Base-by-base conservation (phyloP, 345 rosid genomes). In the Lepidium africanum region DNA sequence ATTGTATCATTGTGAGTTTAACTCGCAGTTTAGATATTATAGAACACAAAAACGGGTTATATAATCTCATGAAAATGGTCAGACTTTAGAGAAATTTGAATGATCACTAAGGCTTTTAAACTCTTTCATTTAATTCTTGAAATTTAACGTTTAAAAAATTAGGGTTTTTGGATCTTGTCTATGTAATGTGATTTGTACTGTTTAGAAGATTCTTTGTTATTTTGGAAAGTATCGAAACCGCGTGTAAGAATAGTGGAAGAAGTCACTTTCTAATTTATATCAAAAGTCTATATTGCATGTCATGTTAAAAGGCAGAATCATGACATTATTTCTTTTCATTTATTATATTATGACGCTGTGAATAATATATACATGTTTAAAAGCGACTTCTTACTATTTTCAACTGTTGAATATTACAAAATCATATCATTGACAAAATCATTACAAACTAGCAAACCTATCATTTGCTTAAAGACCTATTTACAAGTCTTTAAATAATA, bases 221-320 rank as follows among this genome's bases (percentile, higher is more conserved):
- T 17, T 38, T 21, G 45, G 59, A 69, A 75, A 75, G 46, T 75
- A 62, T 40, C 39, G 47, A 69, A 75, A 75, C 74, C 78, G 78
- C 78, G 78, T 75, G 59, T 63, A 49, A 75, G 78, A 75, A 62
- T 23, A 75, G 70, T 69, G 65, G 19, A 67, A 2, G 59, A 56
- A 55, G 74, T 75, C 78, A 55, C 74, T 75, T 45, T 75, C 69
- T 46, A 67, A 69, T 74, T 50, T 43, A 39, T 47, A 47, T 69
- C 33, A 69, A 75, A 75, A 68, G 74, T 75, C 69, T 37, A 47
- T 47, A 55, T 55, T 47, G 65, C 60, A 68, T 75, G 78, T 75
- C 70, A 75, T 65, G 46, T 75, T 68, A 37, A 54, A 73, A 55
- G 61, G 69, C 59, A 59, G n/a, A 67, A 59, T 59, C 45, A 45